Evolutionary conservation across 1,139 yeast genomes (phyloP), one percentile per base, ranked within the genome.

Genomic region (Lodderomyces parapsilosis): DNA sequence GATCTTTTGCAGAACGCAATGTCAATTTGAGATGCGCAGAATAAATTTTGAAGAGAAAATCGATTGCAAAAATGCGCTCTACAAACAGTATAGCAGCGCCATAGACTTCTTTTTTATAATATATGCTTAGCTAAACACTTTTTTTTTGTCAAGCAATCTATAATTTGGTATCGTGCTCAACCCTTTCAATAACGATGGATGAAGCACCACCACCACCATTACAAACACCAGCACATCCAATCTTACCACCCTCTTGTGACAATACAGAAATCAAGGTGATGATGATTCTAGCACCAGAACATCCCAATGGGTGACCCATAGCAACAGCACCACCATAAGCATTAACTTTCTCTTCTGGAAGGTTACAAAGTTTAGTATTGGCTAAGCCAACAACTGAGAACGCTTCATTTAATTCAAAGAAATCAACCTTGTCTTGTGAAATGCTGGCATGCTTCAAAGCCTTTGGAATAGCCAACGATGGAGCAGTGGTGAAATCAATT

Each of bases 201-300:
- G 96, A 85, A 45, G 97, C 98, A 64, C 98, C 98, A 64, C 99
- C 99, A 60, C 99, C 99, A 74, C 99, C 98, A 68, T 93, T 93
- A 78, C 98, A 93, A 63, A 93, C 85, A 65, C 88, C 96, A 57
- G 96, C 96, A 54, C 81, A 89, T 65, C 99, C 99, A 55, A 83
- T 68, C 73, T 84, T 89, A 60, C 97, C 98, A 48, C 76, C 77
- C 68, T 85, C 93, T 71, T 90, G 96, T 36, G 69, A 56, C 62
- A 93, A 78, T 11, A 90, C 84, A 45, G 86, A 78, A 49, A 83
- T 65, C 66, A 93, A 77, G 38, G 98, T 93, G 54, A 87, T 89
- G 47, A 91, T 79, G 59, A 93, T 80, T 75, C 99, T 85, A 36
- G 98, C 97, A 66, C 99, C 99, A 17, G 96, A 86, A 72, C 96